Evolutionary conservation across 768 basidiomycete species (phyloP), one percentile per base, ranked within the genome.

Genomic region (Rhodotorula sphaerocarpa): DNA sequence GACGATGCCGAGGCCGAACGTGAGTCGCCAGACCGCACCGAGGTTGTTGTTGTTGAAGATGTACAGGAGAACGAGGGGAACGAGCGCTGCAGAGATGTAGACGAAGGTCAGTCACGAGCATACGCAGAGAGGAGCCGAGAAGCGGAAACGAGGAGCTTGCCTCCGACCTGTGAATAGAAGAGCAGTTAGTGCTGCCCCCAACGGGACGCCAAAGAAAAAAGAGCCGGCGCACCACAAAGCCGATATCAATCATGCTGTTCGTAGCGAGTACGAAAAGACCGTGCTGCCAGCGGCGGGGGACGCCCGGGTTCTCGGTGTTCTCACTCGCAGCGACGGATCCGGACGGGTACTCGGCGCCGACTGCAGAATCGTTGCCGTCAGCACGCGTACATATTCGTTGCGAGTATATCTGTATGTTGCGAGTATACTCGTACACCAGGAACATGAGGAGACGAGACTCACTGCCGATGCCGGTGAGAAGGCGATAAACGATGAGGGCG

Each of bases 391-490:
- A n/a, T n/a, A 25, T 50, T 30, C 7, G 11, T 21, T 50, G 20
- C 21, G 23, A 42, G 12, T n/a, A n/a, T n/a, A n/a, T n/a, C n/a
- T n/a, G n/a, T n/a, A n/a, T n/a, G n/a, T n/a, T n/a, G n/a, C n/a
- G n/a, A n/a, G n/a, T n/a, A n/a, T n/a, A n/a, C n/a, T n/a, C n/a
- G n/a, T 16, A 5, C n/a, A 18, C 18, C 21, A 9, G n/a, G 34
- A 14, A 25, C 14, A n/a, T 5, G 36, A 28, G 12, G 20, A 28
- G 15, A 27, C 30, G 30, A 46, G 28, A 59, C 74, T 88, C 87
- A 87, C 87, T 80, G 28, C 90, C 90, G 57, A 92, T 85, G 42
- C 92, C 92, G 48, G 91, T 79, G 2, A 95, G 75, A 79, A 92
- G 92, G 11, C 89, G 83, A 77, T 84, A 88, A 23, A 84, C 86